Evolutionary conservation across 345 rosid species (phyloP).

Genomic region (Chamaenerion angustifolium): DNA sequence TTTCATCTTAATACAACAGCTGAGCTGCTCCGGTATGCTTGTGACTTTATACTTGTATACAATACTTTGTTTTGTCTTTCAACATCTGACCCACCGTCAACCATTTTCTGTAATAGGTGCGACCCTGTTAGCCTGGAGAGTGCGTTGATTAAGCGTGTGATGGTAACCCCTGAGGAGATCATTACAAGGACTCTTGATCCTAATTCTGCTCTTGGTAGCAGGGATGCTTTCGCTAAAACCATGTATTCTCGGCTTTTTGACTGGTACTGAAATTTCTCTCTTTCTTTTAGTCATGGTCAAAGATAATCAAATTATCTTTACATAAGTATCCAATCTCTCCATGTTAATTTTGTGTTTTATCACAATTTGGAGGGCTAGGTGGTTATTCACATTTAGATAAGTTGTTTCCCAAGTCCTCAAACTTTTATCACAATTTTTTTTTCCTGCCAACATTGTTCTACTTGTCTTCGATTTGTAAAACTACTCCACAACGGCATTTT

Average conservation of each 20-base stretch:
- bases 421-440: too few species aligned
- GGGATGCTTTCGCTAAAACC: conserved; percentile 97
- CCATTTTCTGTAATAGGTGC: conserved; percentile 34
- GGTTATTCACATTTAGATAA: too few species aligned
- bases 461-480: too few species aligned
- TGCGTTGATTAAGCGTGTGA: conserved; percentile 94
- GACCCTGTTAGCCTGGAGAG: conserved; percentile 82
- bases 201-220: conserved; percentile 63
- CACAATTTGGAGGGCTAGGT: too few species aligned
- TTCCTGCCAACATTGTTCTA: too few species aligned
- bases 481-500: too few species aligned
- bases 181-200: conserved; percentile 96
- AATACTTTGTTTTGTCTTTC: conserved; percentile 9
- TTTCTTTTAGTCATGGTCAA: conserved; percentile 1
- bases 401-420: too few species aligned
- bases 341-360: too few species aligned
- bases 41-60: conserved; percentile 6
- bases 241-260: conserved; percentile 94
- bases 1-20: conserved; percentile 71
- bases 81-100: conserved; percentile 4
- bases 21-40: conserved; percentile 72
- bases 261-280: conserved; percentile 41
- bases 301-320: too few species aligned
- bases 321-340: too few species aligned
- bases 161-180: conserved; percentile 99